Evolutionary conservation across 1,284 basidiomycete genomes (phyloP).

Genomic region (Tranzscheliella williamsii): DNA sequence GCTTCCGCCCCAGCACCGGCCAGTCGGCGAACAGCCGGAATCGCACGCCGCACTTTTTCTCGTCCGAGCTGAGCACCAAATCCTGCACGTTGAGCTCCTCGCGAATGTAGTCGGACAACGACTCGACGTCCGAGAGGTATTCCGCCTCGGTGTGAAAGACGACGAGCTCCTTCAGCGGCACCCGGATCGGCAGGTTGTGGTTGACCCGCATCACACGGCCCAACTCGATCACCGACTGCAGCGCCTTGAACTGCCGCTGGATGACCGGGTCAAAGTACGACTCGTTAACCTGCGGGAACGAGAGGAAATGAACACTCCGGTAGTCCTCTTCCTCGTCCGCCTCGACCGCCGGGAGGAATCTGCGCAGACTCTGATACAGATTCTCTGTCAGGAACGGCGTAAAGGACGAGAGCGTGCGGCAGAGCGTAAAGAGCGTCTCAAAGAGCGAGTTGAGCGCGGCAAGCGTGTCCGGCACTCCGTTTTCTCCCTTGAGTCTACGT

Average conservation of each 20-base stretch:
- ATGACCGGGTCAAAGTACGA: constrained; percentile 97
- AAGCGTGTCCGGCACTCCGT: constrained; percentile 83
- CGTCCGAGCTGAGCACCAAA: constrained; percentile 85
- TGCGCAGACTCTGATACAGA: constrained; percentile 86
- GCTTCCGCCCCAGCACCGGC: constrained; percentile 88
- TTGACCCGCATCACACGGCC: constrained; percentile 86
- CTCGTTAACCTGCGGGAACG: constrained; percentile 88
- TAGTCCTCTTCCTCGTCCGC: constrained; percentile 71
- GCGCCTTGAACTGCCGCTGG: constrained; percentile 89
- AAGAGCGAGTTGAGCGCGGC: constrained; percentile 93
- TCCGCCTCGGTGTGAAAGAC: constrained; percentile 87
- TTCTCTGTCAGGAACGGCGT: constrained; percentile 98
- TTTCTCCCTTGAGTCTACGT: constrained; percentile 90
- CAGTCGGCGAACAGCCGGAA: constrained; percentile 94
- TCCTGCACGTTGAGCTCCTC: constrained; percentile 95
- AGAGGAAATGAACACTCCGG: constrained; percentile 92
- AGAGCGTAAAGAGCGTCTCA: constrained; percentile 91
- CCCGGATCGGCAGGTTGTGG: constrained; percentile 71
- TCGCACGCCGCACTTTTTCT: constrained; percentile 80
- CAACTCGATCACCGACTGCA: constrained; percentile 93
- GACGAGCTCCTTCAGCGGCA: constrained; percentile 87
- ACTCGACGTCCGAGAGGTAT: constrained; percentile 83
- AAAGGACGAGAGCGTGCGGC: constrained; percentile 95
- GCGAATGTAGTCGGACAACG: constrained; percentile 84
- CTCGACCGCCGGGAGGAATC: constrained; percentile 68